phyloP scores from a whole-genome alignment of 371 early-diverging fungal species.

The Dinochytrium kinnereticum region DNA sequence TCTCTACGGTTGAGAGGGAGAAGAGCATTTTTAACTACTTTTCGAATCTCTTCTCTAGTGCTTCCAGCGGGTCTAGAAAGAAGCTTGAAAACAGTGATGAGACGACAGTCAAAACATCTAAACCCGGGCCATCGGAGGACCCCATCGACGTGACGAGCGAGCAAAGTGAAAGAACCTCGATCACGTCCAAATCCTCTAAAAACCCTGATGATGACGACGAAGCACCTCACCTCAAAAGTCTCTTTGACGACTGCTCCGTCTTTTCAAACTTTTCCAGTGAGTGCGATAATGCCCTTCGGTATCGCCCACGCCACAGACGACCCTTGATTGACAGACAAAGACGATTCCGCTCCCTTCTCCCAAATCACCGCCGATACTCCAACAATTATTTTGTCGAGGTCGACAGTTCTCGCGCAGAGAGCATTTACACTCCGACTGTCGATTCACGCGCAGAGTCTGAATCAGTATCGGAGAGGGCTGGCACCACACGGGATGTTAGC shows the following conservation, averaged over 20 bases:
- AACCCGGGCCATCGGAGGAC: too few species aligned
- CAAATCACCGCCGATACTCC: neutral
- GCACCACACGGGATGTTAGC: neutral
- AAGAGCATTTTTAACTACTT: constrained; percentile 1
- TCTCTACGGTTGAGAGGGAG: neutral
- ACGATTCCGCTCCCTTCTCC: neutral
- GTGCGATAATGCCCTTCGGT: constrained; percentile 1
- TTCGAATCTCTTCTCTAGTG: neutral
- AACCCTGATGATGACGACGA: constrained; percentile 8
- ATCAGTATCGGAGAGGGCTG: neutral
- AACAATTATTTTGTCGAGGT: constrained; percentile 1
- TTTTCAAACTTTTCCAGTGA: neutral
- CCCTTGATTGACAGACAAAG: neutral
- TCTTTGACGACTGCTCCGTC: neutral
- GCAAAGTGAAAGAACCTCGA: neutral
- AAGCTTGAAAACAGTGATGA: neutral
- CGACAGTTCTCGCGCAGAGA: constrained; percentile 3
- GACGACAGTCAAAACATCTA: neutral
- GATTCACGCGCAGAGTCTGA: neutral
- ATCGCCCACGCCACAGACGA: neutral
- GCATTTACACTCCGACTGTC: neutral
- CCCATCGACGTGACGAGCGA: neutral
- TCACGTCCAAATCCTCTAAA: neutral
- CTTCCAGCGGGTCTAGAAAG: neutral
- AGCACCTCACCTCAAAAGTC: neutral